A percentile compares a stretch with the other conserved stretches of the same genome.
These are phyloP conservation scores for Phialophora verrucosa DNA, from an alignment of 2,329 filamentous ascomycete species.

Conservation along the genomic window DNA sequence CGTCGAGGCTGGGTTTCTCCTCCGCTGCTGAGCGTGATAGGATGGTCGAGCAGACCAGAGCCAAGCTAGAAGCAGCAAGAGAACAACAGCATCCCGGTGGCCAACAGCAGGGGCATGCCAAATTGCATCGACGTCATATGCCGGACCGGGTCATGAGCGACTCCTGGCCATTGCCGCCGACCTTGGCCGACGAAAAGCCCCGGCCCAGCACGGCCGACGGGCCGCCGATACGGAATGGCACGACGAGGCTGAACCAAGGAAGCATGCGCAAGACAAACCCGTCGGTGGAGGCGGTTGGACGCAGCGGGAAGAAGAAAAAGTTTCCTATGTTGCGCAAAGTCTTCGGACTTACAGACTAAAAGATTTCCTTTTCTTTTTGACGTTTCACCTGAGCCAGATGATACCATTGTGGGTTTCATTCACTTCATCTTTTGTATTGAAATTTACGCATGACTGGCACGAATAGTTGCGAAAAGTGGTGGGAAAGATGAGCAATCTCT, in stretches of 20 bases:
- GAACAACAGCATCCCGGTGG: slow-evolving; percentile 37
- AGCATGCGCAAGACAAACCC: slow-evolving; percentile 32
- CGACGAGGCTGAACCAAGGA: slow-evolving; percentile 30
- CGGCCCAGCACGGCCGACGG: slow-evolving; percentile 42
- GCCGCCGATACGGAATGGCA: slow-evolving; percentile 26
- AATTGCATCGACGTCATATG: slow-evolving; percentile 55
- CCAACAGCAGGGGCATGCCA: slow-evolving; percentile 42
- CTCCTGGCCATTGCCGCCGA: slow-evolving; percentile 57
- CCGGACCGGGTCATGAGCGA: slow-evolving; percentile 46
- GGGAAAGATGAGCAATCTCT: slow-evolving; percentile 4
- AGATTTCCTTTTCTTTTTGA: slow-evolving; percentile 11
- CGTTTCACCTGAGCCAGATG: slow-evolving; percentile 8
- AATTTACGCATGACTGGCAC: slow-evolving; percentile 12
- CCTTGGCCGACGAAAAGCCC: slow-evolving; percentile 21
- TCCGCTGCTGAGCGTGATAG: slow-evolving; percentile 63
- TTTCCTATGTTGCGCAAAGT: slow-evolving; percentile 53
- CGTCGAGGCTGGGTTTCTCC: slow-evolving; percentile 58
- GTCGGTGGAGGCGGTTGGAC: slow-evolving; percentile 33
- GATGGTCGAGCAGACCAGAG: slow-evolving; percentile 63
- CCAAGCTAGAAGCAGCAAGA: slow-evolving; percentile 50
- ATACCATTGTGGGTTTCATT: slow-evolving; percentile 20
- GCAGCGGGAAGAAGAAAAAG: slow-evolving; percentile 52
- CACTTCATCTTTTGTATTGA: slow-evolving; percentile 3
- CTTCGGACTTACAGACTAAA: slow-evolving; percentile 49
- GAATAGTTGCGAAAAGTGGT: slow-evolving; percentile 8